These are phyloP conservation scores for Candida morakotiae DNA, from an alignment of 805 yeast species.

Conservation along the genomic window DNA sequence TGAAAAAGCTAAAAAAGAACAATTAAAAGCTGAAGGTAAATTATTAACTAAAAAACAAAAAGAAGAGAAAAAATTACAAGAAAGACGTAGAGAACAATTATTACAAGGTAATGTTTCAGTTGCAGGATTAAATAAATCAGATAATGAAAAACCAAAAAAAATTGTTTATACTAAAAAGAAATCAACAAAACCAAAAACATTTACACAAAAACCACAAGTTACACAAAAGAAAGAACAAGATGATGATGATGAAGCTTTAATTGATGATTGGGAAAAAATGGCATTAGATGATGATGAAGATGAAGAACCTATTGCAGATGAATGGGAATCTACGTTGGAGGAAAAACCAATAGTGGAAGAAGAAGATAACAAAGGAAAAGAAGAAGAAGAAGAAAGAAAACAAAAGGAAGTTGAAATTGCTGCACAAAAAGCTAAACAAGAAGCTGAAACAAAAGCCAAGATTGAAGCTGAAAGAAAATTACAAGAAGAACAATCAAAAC, in stretches of 20 bases:
- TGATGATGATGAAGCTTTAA: conserved; percentile 48
- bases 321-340: conserved; percentile 48
- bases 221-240: conserved; percentile 18
- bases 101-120: conserved; percentile 70
- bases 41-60: conserved; percentile 90
- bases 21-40: conserved; percentile 94
- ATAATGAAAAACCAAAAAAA: conserved; percentile 50
- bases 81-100: conserved; percentile 84
- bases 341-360: too few relatives aligned
- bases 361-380: conserved; percentile 25
- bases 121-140: conserved; percentile 57
- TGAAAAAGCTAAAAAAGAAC: conserved; percentile 82
- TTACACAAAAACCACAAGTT: conserved; percentile 24
- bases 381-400: conserved; percentile 25
- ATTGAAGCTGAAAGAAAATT: conserved; percentile 22
- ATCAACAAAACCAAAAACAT: conserved; percentile 43
- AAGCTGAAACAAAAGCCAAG: conserved; percentile 16
- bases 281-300: conserved; percentile 61
- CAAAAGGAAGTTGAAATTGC: conserved; percentile 26
- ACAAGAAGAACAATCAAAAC: conserved; percentile 19
- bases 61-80: conserved; percentile 81
- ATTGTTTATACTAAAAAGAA: conserved; percentile 72
- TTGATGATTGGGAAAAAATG: conserved; percentile 85
- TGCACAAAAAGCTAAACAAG: conserved; percentile 24
- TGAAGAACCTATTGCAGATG: conserved; percentile 49